Conservation (phyloP, 2,329 filamentous ascomycete genomes). For the Dryadomyces quercus-mongolicae region DNA sequence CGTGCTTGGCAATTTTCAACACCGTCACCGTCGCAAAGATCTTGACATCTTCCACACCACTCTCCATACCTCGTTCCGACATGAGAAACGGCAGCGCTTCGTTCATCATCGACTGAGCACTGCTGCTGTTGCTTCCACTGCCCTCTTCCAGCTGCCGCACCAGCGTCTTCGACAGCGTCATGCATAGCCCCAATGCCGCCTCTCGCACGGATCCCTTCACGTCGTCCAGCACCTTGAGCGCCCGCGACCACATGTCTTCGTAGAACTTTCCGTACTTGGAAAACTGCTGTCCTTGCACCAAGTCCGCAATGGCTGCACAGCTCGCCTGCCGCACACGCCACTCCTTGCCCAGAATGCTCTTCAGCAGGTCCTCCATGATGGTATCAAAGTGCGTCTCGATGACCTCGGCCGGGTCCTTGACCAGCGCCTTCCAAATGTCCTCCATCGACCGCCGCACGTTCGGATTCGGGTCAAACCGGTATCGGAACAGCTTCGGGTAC, state of each 20-base stretch:
- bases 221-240: slow-evolving; percentile 88
- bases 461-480: slow-evolving; percentile 86
- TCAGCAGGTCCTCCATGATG: slow-evolving; percentile 79
- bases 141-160: slow-evolving; percentile 77
- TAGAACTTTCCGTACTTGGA: slow-evolving; percentile 75
- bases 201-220: slow-evolving; percentile 83
- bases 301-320: slow-evolving; percentile 77
- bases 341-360: slow-evolving; percentile 77
- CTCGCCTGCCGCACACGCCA: slow-evolving; percentile 91
- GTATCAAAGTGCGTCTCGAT: slow-evolving; percentile 74
- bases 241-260: slow-evolving; percentile 69
- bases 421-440: slow-evolving; percentile 92
- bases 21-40: slow-evolving; percentile 72
- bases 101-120: slow-evolving; percentile 64
- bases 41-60: slow-evolving; percentile 76
- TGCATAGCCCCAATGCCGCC: slow-evolving; percentile 71
- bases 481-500: slow-evolving; percentile 88
- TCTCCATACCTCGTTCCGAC: slow-evolving; percentile 81
- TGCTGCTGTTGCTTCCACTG: slow-evolving; percentile 30
- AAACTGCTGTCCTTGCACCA: slow-evolving; percentile 70
- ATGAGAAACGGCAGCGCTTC: slow-evolving; percentile 84
- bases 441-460: slow-evolving; percentile 95
- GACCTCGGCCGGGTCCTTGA: slow-evolving; percentile 70
- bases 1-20: slow-evolving; percentile 80
- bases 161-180: slow-evolving; percentile 71